phyloP scores from a whole-genome alignment of 768 basidiomycete genomes.

The Podaxis sp. region DNA sequence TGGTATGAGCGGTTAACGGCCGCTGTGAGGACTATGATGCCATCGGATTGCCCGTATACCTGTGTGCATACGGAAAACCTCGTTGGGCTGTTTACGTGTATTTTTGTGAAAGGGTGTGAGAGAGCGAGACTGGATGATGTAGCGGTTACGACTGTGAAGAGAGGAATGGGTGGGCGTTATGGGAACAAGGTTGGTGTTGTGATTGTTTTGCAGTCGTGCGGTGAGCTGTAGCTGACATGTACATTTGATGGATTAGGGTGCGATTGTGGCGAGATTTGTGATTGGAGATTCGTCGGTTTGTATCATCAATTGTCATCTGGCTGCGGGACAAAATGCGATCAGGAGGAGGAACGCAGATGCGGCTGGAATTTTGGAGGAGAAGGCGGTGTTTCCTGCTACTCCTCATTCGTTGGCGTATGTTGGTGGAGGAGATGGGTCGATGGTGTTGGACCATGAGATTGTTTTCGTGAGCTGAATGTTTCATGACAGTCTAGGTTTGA shows the following conservation, averaged over 20 bases:
- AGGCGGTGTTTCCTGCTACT: conserved; percentile 57
- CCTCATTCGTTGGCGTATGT: conserved; percentile 69
- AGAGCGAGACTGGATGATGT: conserved; percentile 60
- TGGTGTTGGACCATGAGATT: conserved; percentile 93
- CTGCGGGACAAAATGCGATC: conserved; percentile 87
- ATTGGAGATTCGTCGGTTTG: conserved; percentile 93
- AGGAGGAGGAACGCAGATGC: conserved; percentile 86
- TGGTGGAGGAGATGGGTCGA: conserved; percentile 90
- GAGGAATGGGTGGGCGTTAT: conserved; percentile 90
- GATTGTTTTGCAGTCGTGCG: background rate
- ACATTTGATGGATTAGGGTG: conserved; percentile 55
- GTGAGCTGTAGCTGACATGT: background rate
- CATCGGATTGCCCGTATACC: conserved; percentile 71
- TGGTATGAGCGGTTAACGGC: conserved; percentile 83
- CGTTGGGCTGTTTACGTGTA: conserved; percentile 82
- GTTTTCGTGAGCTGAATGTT: conserved; percentile 64
- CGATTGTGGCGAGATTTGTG: conserved; percentile 85
- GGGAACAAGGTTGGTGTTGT: conserved; percentile 84
- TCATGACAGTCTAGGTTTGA: background rate
- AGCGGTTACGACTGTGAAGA: conserved; percentile 81
- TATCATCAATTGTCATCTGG: conserved; percentile 96
- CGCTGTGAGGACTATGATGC: conserved; percentile 75
- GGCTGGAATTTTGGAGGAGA: conserved; percentile 84
- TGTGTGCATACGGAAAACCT: conserved; percentile 84
- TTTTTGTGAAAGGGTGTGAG: conserved; percentile 73